Base-by-base conservation (phyloP, 345 rosid genomes). In the Hibiscus tridactylites region DNA sequence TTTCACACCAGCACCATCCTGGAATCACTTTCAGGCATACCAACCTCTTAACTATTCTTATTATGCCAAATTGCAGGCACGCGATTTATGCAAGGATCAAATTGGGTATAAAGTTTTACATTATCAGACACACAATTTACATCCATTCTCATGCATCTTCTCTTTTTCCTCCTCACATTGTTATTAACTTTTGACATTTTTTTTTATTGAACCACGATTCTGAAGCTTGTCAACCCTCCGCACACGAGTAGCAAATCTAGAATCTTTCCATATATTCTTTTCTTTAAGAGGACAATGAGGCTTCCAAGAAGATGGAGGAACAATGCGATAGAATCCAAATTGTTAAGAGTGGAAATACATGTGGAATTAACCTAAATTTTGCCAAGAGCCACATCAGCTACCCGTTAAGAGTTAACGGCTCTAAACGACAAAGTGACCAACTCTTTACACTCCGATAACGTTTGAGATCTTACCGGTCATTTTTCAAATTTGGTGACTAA, bases 141-240 rank as follows among this genome's bases (percentile, higher is more conserved):
- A 6, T 82, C 85, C 85, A 81, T 88, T 78, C 81, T 84, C 79
- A 75, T 82, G 81, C 91, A 85, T 80, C 80, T 90, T 83, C 96
- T 90, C 78, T 87, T 91, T 77, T 92, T 96, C 82, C 72, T 92
- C 77, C 81, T 87, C 75, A 21, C 75, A 21, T 21, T 21, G 21
- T 21, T 21, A 21, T 21, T 21, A 21, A 21, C 21, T 21, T 21
- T 21, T 21, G 21, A 21, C 21, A 21, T 21, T 21, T 92, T 91
- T 91, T 80, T 73, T 91, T 90, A 89, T 65, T 57, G 98, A 85
- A 75, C 81, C 75, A 65, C 99, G 90, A 77, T 91, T 96, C 81
- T 96, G 99, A 76, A 96, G 96, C 70, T 89, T 91, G 85, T 96
- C 97, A 80, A 92, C 86, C 85, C 88, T 92, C 77, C 92, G 99